Conservation (phyloP, 169 alveolate genomes). For the Eimeria acervulina region DNA sequence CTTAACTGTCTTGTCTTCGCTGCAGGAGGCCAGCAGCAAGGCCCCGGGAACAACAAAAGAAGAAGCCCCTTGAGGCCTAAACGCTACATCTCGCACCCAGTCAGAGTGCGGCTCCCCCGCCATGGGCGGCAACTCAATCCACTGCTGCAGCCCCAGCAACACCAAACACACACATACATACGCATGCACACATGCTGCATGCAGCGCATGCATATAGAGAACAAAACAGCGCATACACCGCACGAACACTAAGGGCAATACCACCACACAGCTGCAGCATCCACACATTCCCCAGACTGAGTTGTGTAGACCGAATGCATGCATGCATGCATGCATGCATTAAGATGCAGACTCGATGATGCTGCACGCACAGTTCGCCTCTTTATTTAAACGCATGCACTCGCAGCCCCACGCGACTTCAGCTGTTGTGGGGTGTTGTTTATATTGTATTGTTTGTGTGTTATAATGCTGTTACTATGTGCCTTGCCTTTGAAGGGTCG, state of each 20-base stretch:
- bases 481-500: slow-evolving; percentile 51
- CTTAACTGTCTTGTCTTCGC: slow-evolving; percentile 89
- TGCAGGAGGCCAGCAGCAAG: slow-evolving; percentile 90
- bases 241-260: too few relatives aligned
- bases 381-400: too few relatives aligned
- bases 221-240: too few relatives aligned
- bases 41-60: slow-evolving; percentile 54
- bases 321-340: too few relatives aligned
- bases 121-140: slow-evolving; percentile 63
- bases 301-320: too few relatives aligned
- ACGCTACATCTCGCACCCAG: slow-evolving; percentile 95
- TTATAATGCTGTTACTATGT: background rate
- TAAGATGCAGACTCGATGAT: too few relatives aligned
- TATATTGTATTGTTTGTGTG: too few relatives aligned
- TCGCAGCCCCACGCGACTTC: too few relatives aligned
- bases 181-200: background rate
- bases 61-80: slow-evolving; percentile 91
- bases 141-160: slow-evolving; percentile 39
- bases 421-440: too few relatives aligned
- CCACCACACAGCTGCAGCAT: too few relatives aligned
- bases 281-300: too few relatives aligned
- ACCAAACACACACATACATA: background rate
- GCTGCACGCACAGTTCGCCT: too few relatives aligned
- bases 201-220: background rate
- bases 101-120: slow-evolving; percentile 87